phyloP scores from a whole-genome alignment of 306 rosid species.

The Citrullus mucosospermus region DNA sequence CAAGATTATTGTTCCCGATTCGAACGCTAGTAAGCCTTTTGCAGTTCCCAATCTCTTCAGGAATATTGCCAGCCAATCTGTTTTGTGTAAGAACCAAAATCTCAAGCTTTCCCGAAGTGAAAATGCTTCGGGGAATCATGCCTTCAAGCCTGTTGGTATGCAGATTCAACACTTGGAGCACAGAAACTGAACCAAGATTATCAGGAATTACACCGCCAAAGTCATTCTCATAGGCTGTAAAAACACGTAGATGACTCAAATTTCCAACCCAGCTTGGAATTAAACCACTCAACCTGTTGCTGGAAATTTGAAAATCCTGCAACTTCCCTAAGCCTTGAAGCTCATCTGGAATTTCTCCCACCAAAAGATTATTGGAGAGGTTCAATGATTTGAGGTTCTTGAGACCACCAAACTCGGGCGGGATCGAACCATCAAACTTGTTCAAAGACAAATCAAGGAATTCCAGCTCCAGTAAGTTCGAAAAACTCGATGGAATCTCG shows the following conservation, averaged over 20 bases:
- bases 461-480: constrained; percentile 61
- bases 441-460: constrained; percentile 78
- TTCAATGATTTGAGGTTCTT: constrained; percentile 67
- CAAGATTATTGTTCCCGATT: constrained; percentile 36
- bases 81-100: constrained; percentile 86
- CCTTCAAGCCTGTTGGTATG: constrained; percentile 89
- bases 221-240: constrained; percentile 83
- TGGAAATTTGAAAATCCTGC: constrained; percentile 69
- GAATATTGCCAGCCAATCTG: constrained; percentile 31
- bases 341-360: constrained; percentile 68
- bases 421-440: constrained; percentile 69
- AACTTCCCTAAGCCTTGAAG: constrained; percentile 49
- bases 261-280: constrained; percentile 82
- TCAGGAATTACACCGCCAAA: constrained; percentile 69
- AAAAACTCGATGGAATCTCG: constrained; percentile 53
- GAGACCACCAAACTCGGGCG: constrained; percentile 61
- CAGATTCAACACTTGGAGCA: constrained; percentile 71
- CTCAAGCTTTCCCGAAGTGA: constrained; percentile 62
- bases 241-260: constrained; percentile 56
- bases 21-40: constrained; percentile 32
- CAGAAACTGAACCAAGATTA: constrained; percentile 55
- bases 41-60: constrained; percentile 43
- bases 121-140: constrained; percentile 66
- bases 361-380: constrained; percentile 68
- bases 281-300: constrained; percentile 69